A percentile compares a stretch with the other conserved stretches of the same genome.
phyloP scores from a whole-genome alignment of 2,329 filamentous ascomycete species.

The Periconia macrospinosa region DNA sequence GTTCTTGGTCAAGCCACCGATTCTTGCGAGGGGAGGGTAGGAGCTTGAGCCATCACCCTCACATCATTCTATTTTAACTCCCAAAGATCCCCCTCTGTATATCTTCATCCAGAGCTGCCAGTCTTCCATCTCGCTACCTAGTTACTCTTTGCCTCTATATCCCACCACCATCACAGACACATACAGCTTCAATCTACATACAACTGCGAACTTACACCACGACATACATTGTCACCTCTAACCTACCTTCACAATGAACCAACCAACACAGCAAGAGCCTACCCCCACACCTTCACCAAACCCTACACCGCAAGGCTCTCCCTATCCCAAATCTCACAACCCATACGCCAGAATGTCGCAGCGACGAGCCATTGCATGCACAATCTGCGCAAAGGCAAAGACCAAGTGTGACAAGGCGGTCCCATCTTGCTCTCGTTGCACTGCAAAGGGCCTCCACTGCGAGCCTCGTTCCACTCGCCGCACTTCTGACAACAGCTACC shows the following conservation, averaged over 20 bases:
- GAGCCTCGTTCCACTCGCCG: constrained; percentile 41
- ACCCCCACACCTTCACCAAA: constrained; percentile 14
- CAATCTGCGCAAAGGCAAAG: constrained; percentile 43
- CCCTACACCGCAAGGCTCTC: constrained; percentile 14
- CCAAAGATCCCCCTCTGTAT: constrained; percentile 2
- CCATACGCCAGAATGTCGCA: constrained; percentile 36
- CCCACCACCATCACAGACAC: constrained; percentile 1
- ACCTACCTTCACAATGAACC: constrained; percentile 20
- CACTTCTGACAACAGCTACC: constrained; percentile 38
- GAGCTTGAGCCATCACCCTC: constrained; percentile 16
- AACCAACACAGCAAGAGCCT: constrained; percentile 12
- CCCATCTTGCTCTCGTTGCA: constrained; percentile 41
- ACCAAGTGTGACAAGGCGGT: constrained; percentile 43
- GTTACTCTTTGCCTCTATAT: background rate
- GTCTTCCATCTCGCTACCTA: background rate
- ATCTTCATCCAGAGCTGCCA: constrained; percentile 5
- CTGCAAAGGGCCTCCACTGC: constrained; percentile 38
- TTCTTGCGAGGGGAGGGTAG: constrained; percentile 3
- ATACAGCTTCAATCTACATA: background rate
- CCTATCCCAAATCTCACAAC: constrained; percentile 17
- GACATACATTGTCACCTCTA: constrained; percentile 5
- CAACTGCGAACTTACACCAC: constrained; percentile 3
- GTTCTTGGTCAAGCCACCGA: constrained; percentile 20
- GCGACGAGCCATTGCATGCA: constrained; percentile 42
- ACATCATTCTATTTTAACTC: constrained; percentile 16